Conservation (phyloP, 169 alveolate genomes). For the Plasmodium yoelii region DNA sequence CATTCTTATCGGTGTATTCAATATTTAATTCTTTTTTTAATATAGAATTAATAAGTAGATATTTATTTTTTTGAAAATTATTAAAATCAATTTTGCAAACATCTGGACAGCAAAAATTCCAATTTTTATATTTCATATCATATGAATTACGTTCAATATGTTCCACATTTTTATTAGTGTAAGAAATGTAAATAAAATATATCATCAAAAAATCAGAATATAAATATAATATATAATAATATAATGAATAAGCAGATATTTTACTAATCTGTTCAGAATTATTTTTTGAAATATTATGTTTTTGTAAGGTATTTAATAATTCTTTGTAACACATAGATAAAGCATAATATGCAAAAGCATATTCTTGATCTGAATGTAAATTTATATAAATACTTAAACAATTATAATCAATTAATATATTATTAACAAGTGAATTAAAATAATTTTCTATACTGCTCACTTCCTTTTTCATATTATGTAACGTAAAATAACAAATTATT, state of each 20-base stretch:
- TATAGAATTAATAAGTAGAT: constrained; percentile 16
- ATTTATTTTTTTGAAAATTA: constrained; percentile 64
- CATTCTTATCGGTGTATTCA: constrained; percentile 12
- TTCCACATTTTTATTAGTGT: constrained; percentile 49
- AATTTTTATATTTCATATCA: constrained; percentile 36
- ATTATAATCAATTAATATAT: constrained; percentile 38
- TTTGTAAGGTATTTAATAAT: constrained; percentile 29
- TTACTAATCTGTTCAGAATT: constrained; percentile 17
- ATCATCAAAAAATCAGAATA: constrained; percentile 67
- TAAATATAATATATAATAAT: constrained; percentile 45
- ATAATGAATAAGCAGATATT: constrained; percentile 36
- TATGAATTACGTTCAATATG: constrained; percentile 25
- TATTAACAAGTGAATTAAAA: constrained; percentile 52
- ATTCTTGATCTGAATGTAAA: constrained; percentile 59
- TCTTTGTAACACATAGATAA: constrained; percentile 64
- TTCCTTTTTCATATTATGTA: constrained; percentile 63
- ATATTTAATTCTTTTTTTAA: constrained; percentile 40
- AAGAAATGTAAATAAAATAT: constrained; percentile 51
- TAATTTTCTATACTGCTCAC: constrained; percentile 58
- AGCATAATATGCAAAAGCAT: constrained; percentile 68
- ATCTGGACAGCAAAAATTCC: constrained; percentile 59
- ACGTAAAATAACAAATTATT: constrained; percentile 18
- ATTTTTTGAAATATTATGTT: constrained; percentile 1
- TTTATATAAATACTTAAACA: constrained; percentile 67
- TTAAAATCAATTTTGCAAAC: constrained; percentile 38